Conservation (phyloP, 2,329 filamentous ascomycete genomes). For the Diaporthe sp. region DNA sequence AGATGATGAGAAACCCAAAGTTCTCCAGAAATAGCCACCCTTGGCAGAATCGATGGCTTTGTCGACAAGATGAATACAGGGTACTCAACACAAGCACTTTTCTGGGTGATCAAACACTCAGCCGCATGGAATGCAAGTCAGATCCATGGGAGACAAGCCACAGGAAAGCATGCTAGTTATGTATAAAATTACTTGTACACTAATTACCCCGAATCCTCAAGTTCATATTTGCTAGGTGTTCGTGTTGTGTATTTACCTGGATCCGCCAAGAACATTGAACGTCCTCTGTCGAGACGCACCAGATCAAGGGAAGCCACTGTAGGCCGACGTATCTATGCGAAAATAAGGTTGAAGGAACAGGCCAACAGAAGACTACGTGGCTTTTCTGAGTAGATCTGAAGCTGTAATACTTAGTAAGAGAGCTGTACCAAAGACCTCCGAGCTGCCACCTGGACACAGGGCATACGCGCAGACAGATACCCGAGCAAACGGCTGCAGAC, state of each 20-base stretch:
- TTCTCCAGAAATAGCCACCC: not conserved
- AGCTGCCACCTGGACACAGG: no score
- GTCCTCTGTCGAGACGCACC: not conserved
- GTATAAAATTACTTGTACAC: not conserved
- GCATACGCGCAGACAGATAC: no score
- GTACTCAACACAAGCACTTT: not conserved
- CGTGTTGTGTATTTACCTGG: not conserved
- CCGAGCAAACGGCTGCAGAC: no score
- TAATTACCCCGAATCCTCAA: not conserved
- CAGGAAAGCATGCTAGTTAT: not conserved
- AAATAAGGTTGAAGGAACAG: not conserved
- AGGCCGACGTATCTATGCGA: not conserved
- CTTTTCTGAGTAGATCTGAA: no score
- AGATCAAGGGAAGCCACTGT: not conserved
- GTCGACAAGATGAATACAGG: not conserved
- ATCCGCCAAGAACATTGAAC: not conserved
- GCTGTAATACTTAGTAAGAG: no score
- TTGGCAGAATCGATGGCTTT: not conserved
- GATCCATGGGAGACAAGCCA: not conserved
- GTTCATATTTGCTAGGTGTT: not conserved
- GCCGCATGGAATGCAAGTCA: not conserved
- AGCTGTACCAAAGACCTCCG: no score
- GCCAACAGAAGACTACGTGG: not conserved
- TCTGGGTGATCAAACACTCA: not conserved
- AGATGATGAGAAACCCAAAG: not conserved